These are phyloP conservation scores for Alternaria sp. DNA, from an alignment of 2,329 filamentous ascomycete genomes.

Conservation along the genomic window DNA sequence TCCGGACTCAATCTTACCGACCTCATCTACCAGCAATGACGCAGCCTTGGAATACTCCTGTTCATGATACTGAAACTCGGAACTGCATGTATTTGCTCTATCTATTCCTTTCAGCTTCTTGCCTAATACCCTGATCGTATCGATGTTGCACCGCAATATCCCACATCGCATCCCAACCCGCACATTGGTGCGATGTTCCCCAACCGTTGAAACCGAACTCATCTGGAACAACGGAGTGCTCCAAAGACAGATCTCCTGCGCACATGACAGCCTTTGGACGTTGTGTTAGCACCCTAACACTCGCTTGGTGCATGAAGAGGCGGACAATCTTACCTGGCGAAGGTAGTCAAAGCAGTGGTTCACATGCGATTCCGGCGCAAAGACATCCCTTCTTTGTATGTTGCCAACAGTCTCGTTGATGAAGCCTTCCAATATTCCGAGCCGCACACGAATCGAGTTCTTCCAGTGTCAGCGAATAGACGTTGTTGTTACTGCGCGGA, in stretches of 20 bases:
- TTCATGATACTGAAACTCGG: not conserved
- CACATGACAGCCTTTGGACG: constrained; percentile 10
- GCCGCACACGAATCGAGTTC: constrained; percentile 10
- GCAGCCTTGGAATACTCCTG: not conserved
- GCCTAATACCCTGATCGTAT: constrained; percentile 1
- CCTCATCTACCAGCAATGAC: not conserved
- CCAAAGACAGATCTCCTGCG: constrained; percentile 11
- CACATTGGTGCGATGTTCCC: constrained; percentile 12
- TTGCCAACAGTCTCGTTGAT: not conserved
- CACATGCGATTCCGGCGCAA: constrained; percentile 8
- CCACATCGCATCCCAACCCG: constrained; percentile 11
- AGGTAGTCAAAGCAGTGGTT: constrained; percentile 17
- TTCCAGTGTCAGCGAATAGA: not conserved
- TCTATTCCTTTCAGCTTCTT: not conserved
- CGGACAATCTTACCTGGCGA: constrained; percentile 4
- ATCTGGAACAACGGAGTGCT: constrained; percentile 8
- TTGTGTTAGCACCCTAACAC: not conserved
- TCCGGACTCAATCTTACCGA: not conserved
- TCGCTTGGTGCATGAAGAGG: not conserved
- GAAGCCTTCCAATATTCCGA: constrained; percentile 9
- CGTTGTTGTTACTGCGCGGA: not conserved
- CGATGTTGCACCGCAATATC: constrained; percentile 5
- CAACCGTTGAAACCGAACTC: constrained; percentile 15
- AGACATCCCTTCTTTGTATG: not conserved
- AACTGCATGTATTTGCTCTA: not conserved